These are phyloP conservation scores for Dichotomopilus funicola DNA, from an alignment of 2,329 filamentous ascomycete genomes.

Conservation along the genomic window DNA sequence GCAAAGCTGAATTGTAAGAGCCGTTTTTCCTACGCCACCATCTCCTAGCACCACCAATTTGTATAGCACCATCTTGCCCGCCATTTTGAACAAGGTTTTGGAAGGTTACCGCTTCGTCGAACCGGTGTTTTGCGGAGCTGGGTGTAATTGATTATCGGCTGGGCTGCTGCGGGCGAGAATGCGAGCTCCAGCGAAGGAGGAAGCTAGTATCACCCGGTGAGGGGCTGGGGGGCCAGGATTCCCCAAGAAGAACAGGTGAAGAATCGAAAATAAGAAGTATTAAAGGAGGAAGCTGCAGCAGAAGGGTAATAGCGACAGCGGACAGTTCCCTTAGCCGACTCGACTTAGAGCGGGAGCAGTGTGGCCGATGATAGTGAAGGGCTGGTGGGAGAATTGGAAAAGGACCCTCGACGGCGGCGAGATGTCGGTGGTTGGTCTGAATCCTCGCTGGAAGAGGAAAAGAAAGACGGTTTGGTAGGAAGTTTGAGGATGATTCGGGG, in stretches of 20 bases:
- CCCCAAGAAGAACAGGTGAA: background rate
- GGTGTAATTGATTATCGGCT: conserved; percentile 11
- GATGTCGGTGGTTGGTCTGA: conserved; percentile 11
- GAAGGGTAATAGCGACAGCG: background rate
- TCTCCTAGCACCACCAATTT: conserved; percentile 94
- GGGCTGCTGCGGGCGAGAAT: background rate
- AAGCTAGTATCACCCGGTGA: conserved; percentile 18
- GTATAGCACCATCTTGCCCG: conserved; percentile 91
- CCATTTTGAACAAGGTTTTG: conserved; percentile 48
- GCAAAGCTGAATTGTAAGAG: conserved; percentile 92
- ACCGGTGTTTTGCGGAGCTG: background rate
- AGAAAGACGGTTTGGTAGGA: conserved; percentile 7
- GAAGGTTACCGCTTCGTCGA: conserved; percentile 3
- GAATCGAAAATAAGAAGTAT: background rate
- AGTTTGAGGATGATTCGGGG: background rate
- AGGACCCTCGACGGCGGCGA: conserved; percentile 10
- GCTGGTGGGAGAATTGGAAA: background rate
- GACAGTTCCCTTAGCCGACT: background rate
- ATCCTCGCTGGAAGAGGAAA: conserved; percentile 13
- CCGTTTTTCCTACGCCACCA: conserved; percentile 90
- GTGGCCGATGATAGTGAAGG: background rate
- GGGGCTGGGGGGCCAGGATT: conserved; percentile 6
- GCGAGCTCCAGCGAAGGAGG: conserved; percentile 10
- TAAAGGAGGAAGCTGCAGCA: background rate
- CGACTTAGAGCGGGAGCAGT: background rate